Evolutionary conservation across 352 stramenopile genomes (phyloP).

Genomic region (Pythium apleroticum): DNA sequence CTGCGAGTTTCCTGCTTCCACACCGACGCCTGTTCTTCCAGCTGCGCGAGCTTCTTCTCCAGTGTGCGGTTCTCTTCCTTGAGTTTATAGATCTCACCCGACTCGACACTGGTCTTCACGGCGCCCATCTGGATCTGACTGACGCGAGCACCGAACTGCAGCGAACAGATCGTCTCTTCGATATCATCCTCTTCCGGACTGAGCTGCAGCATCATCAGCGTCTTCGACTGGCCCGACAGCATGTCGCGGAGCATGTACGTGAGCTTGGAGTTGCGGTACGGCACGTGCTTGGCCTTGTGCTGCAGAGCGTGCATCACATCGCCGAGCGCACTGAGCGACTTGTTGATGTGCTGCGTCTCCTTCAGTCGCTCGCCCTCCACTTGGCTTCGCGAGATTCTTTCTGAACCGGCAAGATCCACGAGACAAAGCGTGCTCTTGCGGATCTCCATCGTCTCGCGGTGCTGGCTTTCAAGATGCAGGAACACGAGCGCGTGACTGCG

Average conservation of each 20-base stretch:
- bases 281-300: slow-evolving; percentile 92
- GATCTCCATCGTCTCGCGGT: slow-evolving; percentile 65
- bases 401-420: slow-evolving; percentile 97
- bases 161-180: slow-evolving; percentile 88
- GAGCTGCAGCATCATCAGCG: slow-evolving; percentile 91
- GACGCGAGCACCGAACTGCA: slow-evolving; percentile 89
- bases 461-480: slow-evolving; percentile 70
- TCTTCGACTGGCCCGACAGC: slow-evolving; percentile 90
- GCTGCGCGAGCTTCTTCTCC: slow-evolving; percentile 31
- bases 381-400: slow-evolving; percentile 89
- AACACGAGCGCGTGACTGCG: slow-evolving; percentile 85
- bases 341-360: slow-evolving; percentile 99
- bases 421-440: slow-evolving; percentile 93
- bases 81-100: slow-evolving; percentile 66
- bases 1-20: slow-evolving; percentile 52
- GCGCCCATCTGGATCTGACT: slow-evolving; percentile 89
- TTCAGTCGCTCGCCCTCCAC: slow-evolving; percentile 89
- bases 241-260: slow-evolving; percentile 93
- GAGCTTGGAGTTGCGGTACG: slow-evolving; percentile 95
- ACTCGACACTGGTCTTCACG: slow-evolving; percentile 79
- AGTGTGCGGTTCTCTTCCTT: slow-evolving; percentile 65
- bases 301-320: slow-evolving; percentile 96
- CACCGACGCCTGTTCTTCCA: slow-evolving; percentile 22
- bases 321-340: slow-evolving; percentile 95
- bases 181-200: slow-evolving; percentile 78